A percentile compares a stretch with the other conserved stretches of the same genome.
phyloP scores from a whole-genome alignment of 2,329 filamentous ascomycete genomes.

The Sclerotinia spermophila region DNA sequence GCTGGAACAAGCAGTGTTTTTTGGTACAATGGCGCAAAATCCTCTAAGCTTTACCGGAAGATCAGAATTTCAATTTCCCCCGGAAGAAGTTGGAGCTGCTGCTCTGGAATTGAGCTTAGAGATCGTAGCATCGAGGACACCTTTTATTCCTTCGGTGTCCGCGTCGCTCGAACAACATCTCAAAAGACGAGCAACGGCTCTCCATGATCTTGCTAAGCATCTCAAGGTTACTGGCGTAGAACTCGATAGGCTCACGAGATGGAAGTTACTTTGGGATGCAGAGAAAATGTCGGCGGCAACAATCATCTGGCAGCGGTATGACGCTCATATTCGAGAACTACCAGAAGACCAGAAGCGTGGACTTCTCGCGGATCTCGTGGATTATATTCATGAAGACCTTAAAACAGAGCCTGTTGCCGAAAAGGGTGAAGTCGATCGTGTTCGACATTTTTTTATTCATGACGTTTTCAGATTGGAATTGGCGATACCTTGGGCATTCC shows the following conservation, averaged over 20 bases:
- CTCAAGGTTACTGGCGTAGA: conserved; percentile 62
- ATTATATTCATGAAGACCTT: conserved; percentile 71
- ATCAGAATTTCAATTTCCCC: conserved; percentile 61
- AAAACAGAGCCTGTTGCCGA: conserved; percentile 64
- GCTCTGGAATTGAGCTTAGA: conserved; percentile 76
- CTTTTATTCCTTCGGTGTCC: conserved; percentile 68
- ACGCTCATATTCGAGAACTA: conserved; percentile 60
- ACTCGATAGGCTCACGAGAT: conserved; percentile 66
- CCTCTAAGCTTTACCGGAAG: conserved; percentile 79
- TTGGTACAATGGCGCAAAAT: conserved; percentile 75
- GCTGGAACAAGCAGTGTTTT: conserved; percentile 93
- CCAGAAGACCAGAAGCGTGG: conserved; percentile 61
- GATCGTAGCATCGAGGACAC: conserved; percentile 72
- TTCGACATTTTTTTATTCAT: conserved; percentile 83
- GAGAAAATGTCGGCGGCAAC: conserved; percentile 83
- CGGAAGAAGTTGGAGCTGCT: conserved; percentile 69
- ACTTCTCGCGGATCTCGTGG: conserved; percentile 70
- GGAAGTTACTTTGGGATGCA: conserved; percentile 81
- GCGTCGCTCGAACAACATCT: conserved; percentile 81
- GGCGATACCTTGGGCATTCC: conserved; percentile 75
- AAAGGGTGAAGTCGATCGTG: conserved; percentile 68
- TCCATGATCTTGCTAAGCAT: conserved; percentile 71
- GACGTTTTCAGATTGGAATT: conserved; percentile 70
- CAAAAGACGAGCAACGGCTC: conserved; percentile 64
- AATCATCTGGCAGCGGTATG: conserved; percentile 76